Percentiles rank a stretch among this genome's conserved stretches.
These are phyloP conservation scores for Adansonia grandidieri DNA, from an alignment of 441 rosid genomes.

Conservation along the genomic window DNA sequence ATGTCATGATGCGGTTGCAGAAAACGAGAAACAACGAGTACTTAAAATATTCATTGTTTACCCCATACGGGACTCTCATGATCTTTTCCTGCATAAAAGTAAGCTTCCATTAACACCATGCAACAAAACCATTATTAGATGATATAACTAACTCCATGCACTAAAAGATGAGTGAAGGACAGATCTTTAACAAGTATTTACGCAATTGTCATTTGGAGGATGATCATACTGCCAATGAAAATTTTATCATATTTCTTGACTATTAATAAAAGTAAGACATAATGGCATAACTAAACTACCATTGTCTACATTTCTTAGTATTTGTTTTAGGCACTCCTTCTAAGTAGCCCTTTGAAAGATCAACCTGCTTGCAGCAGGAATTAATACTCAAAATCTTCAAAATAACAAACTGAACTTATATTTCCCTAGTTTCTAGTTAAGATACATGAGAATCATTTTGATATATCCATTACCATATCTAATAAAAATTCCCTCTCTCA, in stretches of 20 bases:
- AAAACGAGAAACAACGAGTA: conserved; percentile 83
- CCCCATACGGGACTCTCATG: conserved; percentile 86
- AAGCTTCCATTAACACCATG: conserved; percentile 23
- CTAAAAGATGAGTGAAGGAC: conserved; percentile 3
- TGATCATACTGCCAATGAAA: background rate
- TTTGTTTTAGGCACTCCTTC: background rate
- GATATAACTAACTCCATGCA: background rate
- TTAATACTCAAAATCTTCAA: background rate
- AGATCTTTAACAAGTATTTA: background rate
- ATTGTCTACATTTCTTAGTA: background rate
- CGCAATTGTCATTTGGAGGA: background rate
- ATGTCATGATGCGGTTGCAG: conserved; percentile 81
- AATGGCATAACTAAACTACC: background rate
- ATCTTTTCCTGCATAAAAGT: conserved; percentile 65
- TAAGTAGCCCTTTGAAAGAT: background rate
- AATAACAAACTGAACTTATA: background rate
- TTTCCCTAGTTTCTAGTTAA: background rate
- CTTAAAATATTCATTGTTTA: conserved; percentile 68
- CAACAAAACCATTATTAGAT: conserved; percentile 9
- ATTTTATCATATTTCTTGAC: background rate
- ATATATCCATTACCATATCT: background rate
- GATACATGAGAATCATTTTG: background rate
- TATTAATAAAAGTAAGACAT: background rate
- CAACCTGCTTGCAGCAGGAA: background rate
- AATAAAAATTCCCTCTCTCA: background rate